Conservation (phyloP, 176 grass and related monocot species). For the Zoysia pacifica region DNA sequence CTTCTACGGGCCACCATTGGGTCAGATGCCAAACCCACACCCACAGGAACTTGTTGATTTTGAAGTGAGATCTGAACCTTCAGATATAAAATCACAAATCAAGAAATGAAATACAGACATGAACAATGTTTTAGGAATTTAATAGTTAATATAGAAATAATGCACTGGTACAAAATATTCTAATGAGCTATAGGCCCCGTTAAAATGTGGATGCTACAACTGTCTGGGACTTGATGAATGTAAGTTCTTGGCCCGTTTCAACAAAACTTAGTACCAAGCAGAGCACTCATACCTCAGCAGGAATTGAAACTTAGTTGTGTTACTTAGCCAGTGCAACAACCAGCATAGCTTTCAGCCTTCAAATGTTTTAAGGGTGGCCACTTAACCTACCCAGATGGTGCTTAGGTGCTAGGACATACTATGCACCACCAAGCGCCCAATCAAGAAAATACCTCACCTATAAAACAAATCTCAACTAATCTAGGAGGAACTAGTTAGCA, state of each 20-base stretch:
- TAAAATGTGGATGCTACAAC: background rate
- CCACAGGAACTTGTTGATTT: constrained; percentile 55
- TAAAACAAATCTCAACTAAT: no score
- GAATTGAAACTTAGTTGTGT: background rate
- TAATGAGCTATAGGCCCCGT: background rate
- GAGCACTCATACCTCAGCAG: background rate
- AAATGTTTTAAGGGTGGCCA: background rate
- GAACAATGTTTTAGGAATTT: constrained; percentile 3
- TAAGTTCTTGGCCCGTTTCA: background rate
- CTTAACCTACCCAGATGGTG: background rate
- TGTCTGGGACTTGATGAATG: background rate
- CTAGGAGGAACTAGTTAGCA: no score
- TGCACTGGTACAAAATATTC: background rate
- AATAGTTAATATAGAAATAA: background rate
- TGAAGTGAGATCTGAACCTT: constrained; percentile 63
- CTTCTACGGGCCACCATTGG: constrained; percentile 68
- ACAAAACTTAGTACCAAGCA: background rate
- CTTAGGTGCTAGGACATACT: background rate
- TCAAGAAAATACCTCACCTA: no score
- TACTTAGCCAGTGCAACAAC: background rate
- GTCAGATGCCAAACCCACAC: constrained; percentile 77
- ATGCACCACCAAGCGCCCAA: background rate
- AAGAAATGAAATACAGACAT: background rate
- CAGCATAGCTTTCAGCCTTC: constrained; percentile 3
- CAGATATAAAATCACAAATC: constrained; percentile 7